phyloP scores from a whole-genome alignment of 139 green algal genomes.

The Pseudopediastrum boryanum region DNA sequence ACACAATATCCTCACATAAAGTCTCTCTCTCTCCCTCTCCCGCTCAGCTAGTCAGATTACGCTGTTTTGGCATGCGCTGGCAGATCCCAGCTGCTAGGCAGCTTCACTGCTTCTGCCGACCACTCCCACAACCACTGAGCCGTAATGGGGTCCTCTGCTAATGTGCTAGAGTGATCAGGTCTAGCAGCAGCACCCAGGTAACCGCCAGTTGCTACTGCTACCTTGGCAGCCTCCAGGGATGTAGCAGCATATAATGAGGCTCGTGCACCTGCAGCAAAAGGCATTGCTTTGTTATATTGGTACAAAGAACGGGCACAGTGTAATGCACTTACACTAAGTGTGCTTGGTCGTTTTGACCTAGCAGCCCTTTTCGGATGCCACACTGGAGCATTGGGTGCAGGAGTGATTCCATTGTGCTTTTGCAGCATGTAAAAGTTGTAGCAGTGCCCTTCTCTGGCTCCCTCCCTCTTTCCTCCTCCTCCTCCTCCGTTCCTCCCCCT shows the following conservation, averaged over 20 bases:
- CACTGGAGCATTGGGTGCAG: not conserved
- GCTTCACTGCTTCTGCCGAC: conserved; percentile 52
- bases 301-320: too few species aligned
- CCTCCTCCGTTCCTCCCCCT: too few species aligned
- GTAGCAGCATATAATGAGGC: conserved; percentile 65
- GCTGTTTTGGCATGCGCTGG: too few species aligned
- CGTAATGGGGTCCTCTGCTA: conserved; percentile 40
- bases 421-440: not conserved
- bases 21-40: too few species aligned
- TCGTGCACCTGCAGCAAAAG: conserved; percentile 42
- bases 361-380: not conserved
- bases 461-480: too few species aligned
- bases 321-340: not conserved
- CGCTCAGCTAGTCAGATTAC: too few species aligned
- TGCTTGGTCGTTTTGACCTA: not conserved
- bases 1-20: too few species aligned
- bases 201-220: conserved; percentile 37
- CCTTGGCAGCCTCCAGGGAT: conserved; percentile 17
- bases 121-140: conserved; percentile 75
- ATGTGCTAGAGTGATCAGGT: conserved; percentile 34
- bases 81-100: conserved; percentile 26
- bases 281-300: not conserved
- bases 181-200: conserved; percentile 69
- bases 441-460: too few species aligned
- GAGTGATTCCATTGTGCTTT: not conserved